Conservation (phyloP, 2,329 filamentous ascomycete genomes). For the Pyricularia pennisetigena region DNA sequence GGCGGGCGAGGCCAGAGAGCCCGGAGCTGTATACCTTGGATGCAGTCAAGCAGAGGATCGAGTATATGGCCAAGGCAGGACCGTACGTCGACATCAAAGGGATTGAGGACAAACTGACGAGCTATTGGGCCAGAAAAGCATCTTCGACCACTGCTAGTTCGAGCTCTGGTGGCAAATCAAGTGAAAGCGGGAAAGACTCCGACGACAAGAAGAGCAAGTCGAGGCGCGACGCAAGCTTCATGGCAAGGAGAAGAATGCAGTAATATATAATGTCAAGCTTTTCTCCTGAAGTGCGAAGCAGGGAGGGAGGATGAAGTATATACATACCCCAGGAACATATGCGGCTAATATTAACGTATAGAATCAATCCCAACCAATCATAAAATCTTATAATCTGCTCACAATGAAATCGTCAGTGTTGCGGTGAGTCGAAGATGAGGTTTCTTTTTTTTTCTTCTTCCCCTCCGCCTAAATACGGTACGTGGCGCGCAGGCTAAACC, state of each 20-base stretch:
- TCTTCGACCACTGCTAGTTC: neutral
- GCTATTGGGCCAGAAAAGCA: conserved; percentile 16
- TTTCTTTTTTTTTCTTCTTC: neutral
- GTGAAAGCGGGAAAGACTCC: neutral
- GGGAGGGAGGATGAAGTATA: neutral
- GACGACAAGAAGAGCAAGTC: neutral
- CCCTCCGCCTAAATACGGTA: neutral
- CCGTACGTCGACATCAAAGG: conserved; percentile 23
- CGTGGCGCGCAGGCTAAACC: neutral
- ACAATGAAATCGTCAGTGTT: neutral
- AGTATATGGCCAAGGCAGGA: conserved; percentile 20
- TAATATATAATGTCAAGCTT: neutral
- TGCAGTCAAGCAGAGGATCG: conserved; percentile 19
- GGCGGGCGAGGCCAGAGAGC: conserved; percentile 20
- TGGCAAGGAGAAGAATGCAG: neutral
- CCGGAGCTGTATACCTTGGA: conserved; percentile 15
- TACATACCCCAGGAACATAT: neutral
- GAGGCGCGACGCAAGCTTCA: neutral
- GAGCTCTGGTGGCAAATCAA: neutral
- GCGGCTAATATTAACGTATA: neutral
- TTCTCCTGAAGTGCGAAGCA: neutral
- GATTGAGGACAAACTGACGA: conserved; percentile 18
- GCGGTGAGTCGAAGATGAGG: neutral
- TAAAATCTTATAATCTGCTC: neutral
- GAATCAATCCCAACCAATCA: neutral